Evolutionary conservation across 805 yeast species (phyloP).

Genomic region (Lachancea quebecensis): DNA sequence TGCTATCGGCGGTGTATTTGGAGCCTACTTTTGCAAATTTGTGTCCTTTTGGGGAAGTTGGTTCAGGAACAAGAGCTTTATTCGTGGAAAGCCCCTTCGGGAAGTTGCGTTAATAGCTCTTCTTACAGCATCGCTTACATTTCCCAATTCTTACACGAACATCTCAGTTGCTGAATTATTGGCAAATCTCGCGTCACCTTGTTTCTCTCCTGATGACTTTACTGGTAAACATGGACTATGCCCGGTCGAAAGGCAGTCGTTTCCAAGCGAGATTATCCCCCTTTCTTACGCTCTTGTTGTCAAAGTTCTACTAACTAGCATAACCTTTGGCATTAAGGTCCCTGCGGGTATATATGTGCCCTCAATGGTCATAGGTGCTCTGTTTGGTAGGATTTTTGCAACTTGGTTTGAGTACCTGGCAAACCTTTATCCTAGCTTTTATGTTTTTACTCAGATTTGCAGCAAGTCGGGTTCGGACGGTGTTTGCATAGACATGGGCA

Average conservation of each 20-base stretch:
- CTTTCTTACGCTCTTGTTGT: constrained; percentile 38
- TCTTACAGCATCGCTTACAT: constrained; percentile 42
- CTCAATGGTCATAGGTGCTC: constrained; percentile 56
- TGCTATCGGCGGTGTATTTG: constrained; percentile 46
- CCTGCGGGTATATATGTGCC: constrained; percentile 61
- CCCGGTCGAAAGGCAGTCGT: constrained; percentile 23
- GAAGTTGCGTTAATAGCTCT: constrained; percentile 42
- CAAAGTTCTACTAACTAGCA: constrained; percentile 41
- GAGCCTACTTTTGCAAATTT: constrained; percentile 44
- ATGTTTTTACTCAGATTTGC: constrained; percentile 8
- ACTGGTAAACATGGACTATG: constrained; percentile 21
- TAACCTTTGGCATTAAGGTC: constrained; percentile 51
- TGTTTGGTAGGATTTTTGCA: constrained; percentile 48
- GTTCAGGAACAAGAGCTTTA: constrained; percentile 31
- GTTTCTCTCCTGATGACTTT: constrained; percentile 22
- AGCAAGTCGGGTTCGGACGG: constrained; percentile 16
- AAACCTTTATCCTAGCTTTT: constrained; percentile 18
- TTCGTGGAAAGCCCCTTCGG: constrained; percentile 35
- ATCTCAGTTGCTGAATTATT: constrained; percentile 45
- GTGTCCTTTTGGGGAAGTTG: constrained; percentile 35
- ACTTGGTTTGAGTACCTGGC: constrained; percentile 37
- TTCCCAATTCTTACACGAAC: constrained; percentile 43
- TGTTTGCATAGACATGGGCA: constrained; percentile 41
- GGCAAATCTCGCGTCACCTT: constrained; percentile 44
- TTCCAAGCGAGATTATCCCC: constrained; percentile 29